phyloP scores from a whole-genome alignment of 2,329 filamentous ascomycete species.

The Albifimbria verrucaria region DNA sequence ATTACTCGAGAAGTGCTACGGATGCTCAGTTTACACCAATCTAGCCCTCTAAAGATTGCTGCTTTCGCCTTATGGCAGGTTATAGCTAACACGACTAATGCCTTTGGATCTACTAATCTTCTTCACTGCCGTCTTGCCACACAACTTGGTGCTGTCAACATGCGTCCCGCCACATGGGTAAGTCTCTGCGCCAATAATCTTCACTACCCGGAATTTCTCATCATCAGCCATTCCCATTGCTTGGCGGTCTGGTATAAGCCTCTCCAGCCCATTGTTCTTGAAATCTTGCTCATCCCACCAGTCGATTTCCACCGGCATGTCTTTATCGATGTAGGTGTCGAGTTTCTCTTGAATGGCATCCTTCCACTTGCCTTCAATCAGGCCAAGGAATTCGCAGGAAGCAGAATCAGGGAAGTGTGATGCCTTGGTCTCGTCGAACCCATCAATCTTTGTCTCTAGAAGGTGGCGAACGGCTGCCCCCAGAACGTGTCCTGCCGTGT shows the following conservation, averaged over 20 bases:
- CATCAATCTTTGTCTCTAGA: slow-evolving; percentile 45
- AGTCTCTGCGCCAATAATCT: slow-evolving; percentile 63
- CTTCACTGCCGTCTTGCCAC: slow-evolving; percentile 60
- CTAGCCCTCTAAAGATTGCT: no score
- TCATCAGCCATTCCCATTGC: slow-evolving; percentile 26
- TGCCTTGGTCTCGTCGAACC: slow-evolving; percentile 66
- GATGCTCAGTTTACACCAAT: no score
- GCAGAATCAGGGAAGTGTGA: slow-evolving; percentile 68
- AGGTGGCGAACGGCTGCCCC: slow-evolving; percentile 63
- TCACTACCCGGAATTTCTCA: slow-evolving; percentile 63
- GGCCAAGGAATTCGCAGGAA: slow-evolving; percentile 63
- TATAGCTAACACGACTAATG: slow-evolving; percentile 54
- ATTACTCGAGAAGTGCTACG: no score
- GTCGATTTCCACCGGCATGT: slow-evolving; percentile 56
- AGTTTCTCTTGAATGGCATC: slow-evolving; percentile 58
- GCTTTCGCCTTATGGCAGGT: no score
- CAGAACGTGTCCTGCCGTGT: slow-evolving; percentile 72
- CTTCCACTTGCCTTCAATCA: slow-evolving; percentile 63
- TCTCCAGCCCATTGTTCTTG: slow-evolving; percentile 44
- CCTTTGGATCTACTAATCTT: slow-evolving; percentile 66
- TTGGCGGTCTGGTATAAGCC: slow-evolving; percentile 49
- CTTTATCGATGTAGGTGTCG: slow-evolving; percentile 53
- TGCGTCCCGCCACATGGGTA: slow-evolving; percentile 78
- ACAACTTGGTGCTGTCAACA: slow-evolving; percentile 56
- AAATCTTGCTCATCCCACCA: slow-evolving; percentile 68